Evolutionary conservation across 2,329 filamentous ascomycete species (phyloP), one percentile per base, ranked within the genome.

Genomic region (Ophiostoma pallidulum): DNA sequence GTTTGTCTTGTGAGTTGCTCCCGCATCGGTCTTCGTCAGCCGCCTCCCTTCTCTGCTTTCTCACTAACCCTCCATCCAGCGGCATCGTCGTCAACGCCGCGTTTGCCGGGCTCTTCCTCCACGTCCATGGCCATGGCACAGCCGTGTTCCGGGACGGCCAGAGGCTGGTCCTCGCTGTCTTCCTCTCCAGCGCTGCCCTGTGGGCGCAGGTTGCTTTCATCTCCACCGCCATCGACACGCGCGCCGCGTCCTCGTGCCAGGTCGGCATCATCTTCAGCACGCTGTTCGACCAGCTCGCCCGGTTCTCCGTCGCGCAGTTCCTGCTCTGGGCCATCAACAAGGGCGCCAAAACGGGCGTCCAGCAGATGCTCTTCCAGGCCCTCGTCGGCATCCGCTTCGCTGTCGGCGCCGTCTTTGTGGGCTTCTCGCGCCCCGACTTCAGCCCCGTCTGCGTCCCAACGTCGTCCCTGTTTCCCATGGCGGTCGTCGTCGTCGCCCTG

Each of bases 151-250:
- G 72, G 62, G 73, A 78, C 64, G 72, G 74, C 65, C 69, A 72
- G 74, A 78, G 76, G 75, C 76, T 80, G 75, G 75, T 71, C 74
- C 75, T 80, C 74, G 64, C 71, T 58, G 61, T 66, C 54, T 78
- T 78, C 59, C 67, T 78, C 57, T 51, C 68, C 22, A 66, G 69
- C 49, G 66, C 73, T 26, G 67, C 69, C 54, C 64, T 75, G 41
- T 80, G 77, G 77, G 74, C 74, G 40, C 62, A 73, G 35, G 59
- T 68, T 51, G 69, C 69, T 48, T 79, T 80, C 52, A 61, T 72
- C 47, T 62, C 72, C 24, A 71, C 71, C 20, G 58, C 75, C 45
- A 65, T 77, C 59, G 62, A 70, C 52, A 58, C 66, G 29, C 60
- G 59, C 28, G 67, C 69, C 28, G 50, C 62, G 16, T 60, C 66